Evolutionary conservation across 306 rosid species (phyloP).

Genomic region (Castanea sativa): DNA sequence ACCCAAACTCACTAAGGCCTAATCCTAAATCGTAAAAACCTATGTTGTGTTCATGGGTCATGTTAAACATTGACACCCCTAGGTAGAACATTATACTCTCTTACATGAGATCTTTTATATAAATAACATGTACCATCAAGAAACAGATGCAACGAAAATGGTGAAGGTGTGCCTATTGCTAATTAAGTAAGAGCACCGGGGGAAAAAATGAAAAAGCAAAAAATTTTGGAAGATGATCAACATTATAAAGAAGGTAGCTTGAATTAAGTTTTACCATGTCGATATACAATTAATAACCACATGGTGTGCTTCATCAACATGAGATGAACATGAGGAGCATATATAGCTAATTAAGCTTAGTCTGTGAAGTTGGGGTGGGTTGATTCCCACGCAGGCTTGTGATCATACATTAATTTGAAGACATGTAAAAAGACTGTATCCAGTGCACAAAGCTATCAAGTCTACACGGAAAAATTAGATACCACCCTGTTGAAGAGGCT

Average conservation of each 20-base stretch:
- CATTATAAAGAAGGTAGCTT: background rate
- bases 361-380: background rate
- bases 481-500: slow-evolving; percentile 32
- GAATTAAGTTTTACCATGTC: slow-evolving; percentile 1
- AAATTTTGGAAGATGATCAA: background rate
- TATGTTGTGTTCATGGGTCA: too few relatives aligned
- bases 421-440: background rate
- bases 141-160: slow-evolving; percentile 15
- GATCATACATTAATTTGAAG: background rate
- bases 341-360: background rate
- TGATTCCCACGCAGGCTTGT: background rate
- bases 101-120: too few relatives aligned
- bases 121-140: background rate
- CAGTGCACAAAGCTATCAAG: too few relatives aligned
- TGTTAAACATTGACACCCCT: too few relatives aligned
- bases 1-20: too few relatives aligned
- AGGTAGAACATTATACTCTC: too few relatives aligned
- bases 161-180: slow-evolving; percentile 14
- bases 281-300: background rate
- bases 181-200: background rate
- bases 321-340: slow-evolving; percentile 5
- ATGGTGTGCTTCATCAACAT: slow-evolving; percentile 1
- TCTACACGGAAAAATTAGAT: background rate
- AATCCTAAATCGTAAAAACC: rapidly evolving
- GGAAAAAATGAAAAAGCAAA: background rate